Conservation (phyloP, 306 rosid genomes). For the Potentilla sterilis region DNA sequence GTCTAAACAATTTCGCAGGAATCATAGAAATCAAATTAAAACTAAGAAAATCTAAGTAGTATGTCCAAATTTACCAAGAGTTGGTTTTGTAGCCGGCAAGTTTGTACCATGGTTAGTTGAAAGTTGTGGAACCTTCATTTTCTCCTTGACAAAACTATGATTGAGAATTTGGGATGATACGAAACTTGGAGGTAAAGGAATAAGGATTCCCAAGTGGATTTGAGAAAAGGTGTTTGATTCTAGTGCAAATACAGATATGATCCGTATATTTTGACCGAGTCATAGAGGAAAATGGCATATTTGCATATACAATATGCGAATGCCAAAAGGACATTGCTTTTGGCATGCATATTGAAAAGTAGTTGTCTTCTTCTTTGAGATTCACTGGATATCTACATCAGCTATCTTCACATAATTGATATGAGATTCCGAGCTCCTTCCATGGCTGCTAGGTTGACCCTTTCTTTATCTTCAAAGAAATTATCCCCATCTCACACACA, state of each 20-base stretch:
- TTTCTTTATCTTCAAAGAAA: not conserved
- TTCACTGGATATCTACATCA: conserved; percentile 8
- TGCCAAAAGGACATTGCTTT: not conserved
- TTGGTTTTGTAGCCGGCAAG: too few relatives aligned
- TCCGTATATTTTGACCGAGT: not conserved
- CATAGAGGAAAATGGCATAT: not conserved
- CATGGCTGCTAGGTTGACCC: not conserved
- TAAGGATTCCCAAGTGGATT: not conserved
- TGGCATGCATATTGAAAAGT: not conserved
- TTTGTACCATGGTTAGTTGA: too few relatives aligned
- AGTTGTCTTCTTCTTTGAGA: not conserved
- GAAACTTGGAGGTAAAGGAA: not conserved
- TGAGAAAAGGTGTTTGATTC: not conserved
- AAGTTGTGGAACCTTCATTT: not conserved
- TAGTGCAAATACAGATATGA: not conserved
- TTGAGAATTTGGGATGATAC: not conserved
- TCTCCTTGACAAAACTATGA: not conserved
- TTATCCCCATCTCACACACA: too few relatives aligned
- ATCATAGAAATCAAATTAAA: too few relatives aligned
- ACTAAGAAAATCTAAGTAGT: too few relatives aligned
- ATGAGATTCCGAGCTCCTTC: not conserved
- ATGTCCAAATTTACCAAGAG: too few relatives aligned
- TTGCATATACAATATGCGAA: too few relatives aligned
- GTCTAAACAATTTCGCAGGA: too few relatives aligned
- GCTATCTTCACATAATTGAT: not conserved